These are phyloP conservation scores for Hydrangea macrophylla DNA, from an alignment of 148 eudicot genomes.

Conservation along the genomic window DNA sequence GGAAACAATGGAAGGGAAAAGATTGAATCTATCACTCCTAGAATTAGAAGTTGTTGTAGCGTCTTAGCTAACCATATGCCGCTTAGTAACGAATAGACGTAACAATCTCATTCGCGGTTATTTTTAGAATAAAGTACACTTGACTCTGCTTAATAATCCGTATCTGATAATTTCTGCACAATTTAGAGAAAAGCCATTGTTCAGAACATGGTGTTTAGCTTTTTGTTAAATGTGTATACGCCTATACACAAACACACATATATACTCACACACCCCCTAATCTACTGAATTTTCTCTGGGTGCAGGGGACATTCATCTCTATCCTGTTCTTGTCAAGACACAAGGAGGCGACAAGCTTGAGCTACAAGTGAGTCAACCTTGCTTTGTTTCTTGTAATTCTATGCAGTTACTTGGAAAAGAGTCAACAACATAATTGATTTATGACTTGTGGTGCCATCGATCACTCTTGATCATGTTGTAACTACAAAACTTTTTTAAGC, in stretches of 20 bases:
- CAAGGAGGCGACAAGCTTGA: slow-evolving; percentile 90
- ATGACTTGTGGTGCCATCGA: not conserved
- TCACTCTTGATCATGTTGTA: not conserved
- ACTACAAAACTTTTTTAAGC: not conserved
- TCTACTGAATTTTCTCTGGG: not conserved
- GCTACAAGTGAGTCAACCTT: slow-evolving; percentile 58
- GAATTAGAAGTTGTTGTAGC: too few relatives aligned
- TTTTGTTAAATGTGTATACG: not conserved
- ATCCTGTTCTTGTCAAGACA: slow-evolving; percentile 81
- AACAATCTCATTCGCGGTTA: too few relatives aligned
- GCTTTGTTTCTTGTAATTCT: not conserved
- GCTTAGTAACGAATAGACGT: too few relatives aligned
- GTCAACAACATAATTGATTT: not conserved
- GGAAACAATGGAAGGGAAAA: too few relatives aligned
- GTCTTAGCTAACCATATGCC: too few relatives aligned
- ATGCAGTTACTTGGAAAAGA: not conserved
- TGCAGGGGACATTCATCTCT: slow-evolving; percentile 77
- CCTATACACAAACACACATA: too few relatives aligned
- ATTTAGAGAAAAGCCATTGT: not conserved
- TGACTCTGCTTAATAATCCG: not conserved
- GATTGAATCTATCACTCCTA: too few relatives aligned
- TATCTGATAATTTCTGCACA: not conserved
- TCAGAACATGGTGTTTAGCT: not conserved
- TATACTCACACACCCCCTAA: too few relatives aligned
- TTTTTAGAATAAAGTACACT: not conserved